These are phyloP conservation scores for Trichoderma sp. DNA, from an alignment of 2,329 filamentous ascomycete species.

Conservation along the genomic window DNA sequence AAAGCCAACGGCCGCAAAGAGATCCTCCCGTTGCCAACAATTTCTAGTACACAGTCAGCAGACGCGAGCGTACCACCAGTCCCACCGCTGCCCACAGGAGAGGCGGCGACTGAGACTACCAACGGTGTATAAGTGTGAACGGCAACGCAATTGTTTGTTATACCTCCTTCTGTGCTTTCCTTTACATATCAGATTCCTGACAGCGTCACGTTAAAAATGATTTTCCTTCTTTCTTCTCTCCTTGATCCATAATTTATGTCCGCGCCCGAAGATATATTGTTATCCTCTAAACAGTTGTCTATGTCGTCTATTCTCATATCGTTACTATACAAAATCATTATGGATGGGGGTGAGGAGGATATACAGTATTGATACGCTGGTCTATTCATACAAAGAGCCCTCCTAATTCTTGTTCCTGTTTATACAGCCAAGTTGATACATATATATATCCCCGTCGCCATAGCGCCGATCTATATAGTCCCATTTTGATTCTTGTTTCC, in stretches of 20 bases:
- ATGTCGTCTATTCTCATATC: background rate
- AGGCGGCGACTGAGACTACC: background rate
- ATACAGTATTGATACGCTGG: conserved; percentile 5
- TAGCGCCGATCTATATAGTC: conserved; percentile 2
- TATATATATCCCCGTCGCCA: background rate
- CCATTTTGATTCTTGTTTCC: background rate
- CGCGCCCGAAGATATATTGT: background rate
- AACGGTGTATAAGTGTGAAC: conserved; percentile 1
- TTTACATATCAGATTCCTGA: background rate
- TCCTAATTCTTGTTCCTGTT: conserved; percentile 13
- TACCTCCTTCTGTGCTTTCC: background rate
- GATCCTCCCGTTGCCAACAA: conserved; percentile 31
- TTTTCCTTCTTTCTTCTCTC: background rate
- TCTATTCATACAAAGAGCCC: conserved; percentile 13
- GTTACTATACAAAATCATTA: background rate
- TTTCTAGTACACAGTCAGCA: background rate
- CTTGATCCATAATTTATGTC: background rate
- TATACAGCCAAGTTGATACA: conserved; percentile 14
- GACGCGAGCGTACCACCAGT: conserved; percentile 23
- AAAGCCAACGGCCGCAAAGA: conserved; percentile 84
- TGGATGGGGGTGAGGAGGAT: background rate
- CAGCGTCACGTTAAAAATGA: conserved; percentile 1
- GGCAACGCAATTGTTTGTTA: background rate
- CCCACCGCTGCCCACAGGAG: background rate
- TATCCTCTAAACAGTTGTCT: background rate